phyloP scores from a whole-genome alignment of 1,284 basidiomycete species.

The Ceratobasidium sp. region DNA sequence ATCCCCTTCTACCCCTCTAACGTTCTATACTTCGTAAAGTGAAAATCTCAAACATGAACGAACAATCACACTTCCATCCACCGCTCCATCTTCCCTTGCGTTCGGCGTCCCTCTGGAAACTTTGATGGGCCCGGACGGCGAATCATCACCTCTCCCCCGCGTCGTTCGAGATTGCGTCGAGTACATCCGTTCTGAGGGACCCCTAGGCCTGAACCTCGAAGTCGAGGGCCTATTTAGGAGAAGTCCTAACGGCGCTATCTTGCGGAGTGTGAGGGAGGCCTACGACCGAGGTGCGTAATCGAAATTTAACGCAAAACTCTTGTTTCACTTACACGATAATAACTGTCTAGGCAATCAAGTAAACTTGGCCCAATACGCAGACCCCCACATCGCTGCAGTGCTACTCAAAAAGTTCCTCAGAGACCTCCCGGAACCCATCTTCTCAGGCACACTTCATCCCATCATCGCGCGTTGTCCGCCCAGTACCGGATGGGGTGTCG shows the following conservation, averaged over 20 bases:
- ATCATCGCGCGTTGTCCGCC: constrained; percentile 75
- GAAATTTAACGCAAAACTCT: neutral
- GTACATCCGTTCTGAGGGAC: constrained; percentile 71
- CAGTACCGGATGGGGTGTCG: constrained; percentile 39
- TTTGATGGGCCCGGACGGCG: constrained; percentile 83
- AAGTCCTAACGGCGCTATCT: constrained; percentile 76
- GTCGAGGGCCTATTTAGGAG: constrained; percentile 85
- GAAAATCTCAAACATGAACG: constrained; percentile 80
- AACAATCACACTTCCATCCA: constrained; percentile 73
- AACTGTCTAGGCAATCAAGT: constrained; percentile 74
- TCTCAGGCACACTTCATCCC: constrained; percentile 77
- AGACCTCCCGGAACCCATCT: constrained; percentile 80
- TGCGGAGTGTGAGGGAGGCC: constrained; percentile 80
- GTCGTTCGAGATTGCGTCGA: constrained; percentile 82
- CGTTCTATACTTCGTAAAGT: constrained; percentile 57
- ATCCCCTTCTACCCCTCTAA: neutral
- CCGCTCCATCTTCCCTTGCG: constrained; percentile 66
- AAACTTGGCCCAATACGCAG: constrained; percentile 76
- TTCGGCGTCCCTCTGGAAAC: constrained; percentile 85
- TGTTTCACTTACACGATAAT: constrained; percentile 17
- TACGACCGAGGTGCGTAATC: constrained; percentile 75
- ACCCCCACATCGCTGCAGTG: constrained; percentile 84
- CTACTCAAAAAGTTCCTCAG: constrained; percentile 86
- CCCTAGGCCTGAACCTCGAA: constrained; percentile 60
- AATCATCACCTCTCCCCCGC: constrained; percentile 81